Conservation (phyloP, 257 asterid species). For the Voacanga thouarsii region DNA sequence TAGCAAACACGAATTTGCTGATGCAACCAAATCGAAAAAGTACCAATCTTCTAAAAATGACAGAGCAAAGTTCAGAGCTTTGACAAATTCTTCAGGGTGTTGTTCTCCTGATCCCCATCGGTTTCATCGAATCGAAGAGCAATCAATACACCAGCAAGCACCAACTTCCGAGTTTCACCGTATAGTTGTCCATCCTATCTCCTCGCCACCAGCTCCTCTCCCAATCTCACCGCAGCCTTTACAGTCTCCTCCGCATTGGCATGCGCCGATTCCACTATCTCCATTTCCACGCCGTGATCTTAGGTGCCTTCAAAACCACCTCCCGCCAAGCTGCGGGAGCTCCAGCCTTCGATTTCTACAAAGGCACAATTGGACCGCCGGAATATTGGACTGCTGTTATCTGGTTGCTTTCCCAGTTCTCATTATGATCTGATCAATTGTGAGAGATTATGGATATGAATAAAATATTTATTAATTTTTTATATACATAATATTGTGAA, state of each 20-base stretch:
- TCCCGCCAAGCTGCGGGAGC: slow-evolving; percentile 46
- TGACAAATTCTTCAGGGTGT: slow-evolving; percentile 9
- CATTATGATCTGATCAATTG: no score
- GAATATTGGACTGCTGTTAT: no score
- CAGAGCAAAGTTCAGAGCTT: slow-evolving; percentile 15
- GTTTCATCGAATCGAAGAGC: slow-evolving; percentile 36
- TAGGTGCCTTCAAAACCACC: slow-evolving; percentile 44
- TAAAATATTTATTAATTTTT: no score
- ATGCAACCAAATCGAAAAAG: no score
- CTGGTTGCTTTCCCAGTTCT: no score
- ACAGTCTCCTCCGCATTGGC: slow-evolving; percentile 46
- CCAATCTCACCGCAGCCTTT: slow-evolving; percentile 49
- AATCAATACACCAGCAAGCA: slow-evolving; percentile 34
- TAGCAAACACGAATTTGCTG: no score
- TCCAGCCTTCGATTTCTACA: slow-evolving; percentile 39
- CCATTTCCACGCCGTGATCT: slow-evolving; percentile 47
- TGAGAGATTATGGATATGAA: no score
- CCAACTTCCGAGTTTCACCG: slow-evolving; percentile 35
- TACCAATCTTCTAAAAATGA: not conserved
- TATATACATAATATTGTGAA: no score
- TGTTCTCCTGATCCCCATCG: slow-evolving; percentile 26
- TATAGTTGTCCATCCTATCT: slow-evolving; percentile 53
- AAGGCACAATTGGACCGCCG: no score
- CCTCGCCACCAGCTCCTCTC: slow-evolving; percentile 42
- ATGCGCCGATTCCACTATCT: slow-evolving; percentile 51